These are phyloP conservation scores for Trichoderma guizhouense DNA, from an alignment of 2,329 filamentous ascomycete genomes.

Conservation along the genomic window DNA sequence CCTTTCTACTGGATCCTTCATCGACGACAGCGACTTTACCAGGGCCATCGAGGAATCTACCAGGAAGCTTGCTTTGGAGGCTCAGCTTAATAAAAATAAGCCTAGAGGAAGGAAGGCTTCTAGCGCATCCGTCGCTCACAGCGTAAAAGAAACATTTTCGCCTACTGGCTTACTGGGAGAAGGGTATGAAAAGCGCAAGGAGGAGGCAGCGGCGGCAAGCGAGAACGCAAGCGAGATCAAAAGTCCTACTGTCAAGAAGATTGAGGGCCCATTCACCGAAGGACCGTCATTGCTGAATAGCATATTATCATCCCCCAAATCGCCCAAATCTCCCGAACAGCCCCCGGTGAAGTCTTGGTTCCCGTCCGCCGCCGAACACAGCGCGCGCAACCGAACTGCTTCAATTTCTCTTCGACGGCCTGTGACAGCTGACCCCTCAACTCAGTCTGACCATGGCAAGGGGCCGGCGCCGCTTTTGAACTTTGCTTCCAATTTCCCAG, in stretches of 20 bases:
- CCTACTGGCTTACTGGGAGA: conserved; percentile 51
- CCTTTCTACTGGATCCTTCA: conserved; percentile 16
- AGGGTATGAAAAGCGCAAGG: conserved; percentile 46
- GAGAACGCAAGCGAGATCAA: conserved; percentile 24
- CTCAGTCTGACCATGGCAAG: conserved; percentile 27
- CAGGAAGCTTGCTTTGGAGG: conserved; percentile 17
- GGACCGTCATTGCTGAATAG: conserved; percentile 56
- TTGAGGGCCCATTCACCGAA: conserved; percentile 47
- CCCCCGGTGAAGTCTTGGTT: conserved; percentile 34
- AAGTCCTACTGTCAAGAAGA: conserved; percentile 31
- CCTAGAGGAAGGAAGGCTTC: conserved; percentile 6
- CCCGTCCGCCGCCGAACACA: conserved; percentile 37
- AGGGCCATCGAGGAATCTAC: conserved; percentile 20
- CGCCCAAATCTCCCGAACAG: conserved; percentile 26
- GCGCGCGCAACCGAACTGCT: conserved; percentile 33
- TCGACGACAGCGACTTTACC: conserved; percentile 18
- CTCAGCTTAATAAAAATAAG: conserved; percentile 13
- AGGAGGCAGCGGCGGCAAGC: conserved; percentile 29
- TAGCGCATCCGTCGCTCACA: conserved; percentile 14
- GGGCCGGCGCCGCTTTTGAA: conserved; percentile 62
- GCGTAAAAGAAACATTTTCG: conserved; percentile 40
- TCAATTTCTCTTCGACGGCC: conserved; percentile 26
- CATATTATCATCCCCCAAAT: conserved; percentile 23
- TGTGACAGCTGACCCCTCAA: conserved; percentile 25
- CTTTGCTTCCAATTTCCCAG: conserved; percentile 57